These are phyloP conservation scores for Apiotrichum gracile DNA, from an alignment of 1,284 basidiomycete genomes.

Conservation along the genomic window DNA sequence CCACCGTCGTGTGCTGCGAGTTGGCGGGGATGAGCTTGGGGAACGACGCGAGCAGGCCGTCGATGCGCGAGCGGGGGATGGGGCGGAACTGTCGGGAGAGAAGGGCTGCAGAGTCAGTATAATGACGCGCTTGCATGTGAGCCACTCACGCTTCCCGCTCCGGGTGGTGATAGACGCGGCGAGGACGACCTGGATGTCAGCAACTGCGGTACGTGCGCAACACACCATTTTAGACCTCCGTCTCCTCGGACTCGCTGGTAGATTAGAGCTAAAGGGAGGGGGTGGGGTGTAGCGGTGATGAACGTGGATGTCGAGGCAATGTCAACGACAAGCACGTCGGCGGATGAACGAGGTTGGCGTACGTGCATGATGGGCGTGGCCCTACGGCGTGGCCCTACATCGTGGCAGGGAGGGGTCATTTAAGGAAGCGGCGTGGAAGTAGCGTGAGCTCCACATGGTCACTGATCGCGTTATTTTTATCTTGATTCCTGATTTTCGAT, in stretches of 20 bases:
- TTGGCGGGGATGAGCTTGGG: slow-evolving; percentile 96
- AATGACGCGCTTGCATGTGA: background rate
- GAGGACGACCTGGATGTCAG: slow-evolving; percentile 51
- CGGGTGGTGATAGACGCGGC: slow-evolving; percentile 77
- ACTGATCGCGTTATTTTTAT: background rate
- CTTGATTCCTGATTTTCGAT: too few relatives aligned
- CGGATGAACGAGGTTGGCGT: background rate
- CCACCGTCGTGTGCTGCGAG: slow-evolving; percentile 94
- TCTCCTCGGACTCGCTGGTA: slow-evolving; percentile 1
- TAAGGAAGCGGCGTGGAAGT: background rate
- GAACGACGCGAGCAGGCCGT: slow-evolving; percentile 92
- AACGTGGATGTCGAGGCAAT: slow-evolving; percentile 1
- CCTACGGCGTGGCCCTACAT: background rate
- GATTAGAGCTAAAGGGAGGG: too few relatives aligned
- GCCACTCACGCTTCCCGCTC: slow-evolving; percentile 47
- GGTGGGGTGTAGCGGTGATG: background rate
- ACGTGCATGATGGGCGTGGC: background rate
- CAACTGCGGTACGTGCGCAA: background rate
- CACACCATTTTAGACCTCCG: slow-evolving; percentile 9
- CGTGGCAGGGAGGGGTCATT: background rate
- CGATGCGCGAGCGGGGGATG: slow-evolving; percentile 85
- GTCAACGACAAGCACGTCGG: too few relatives aligned
- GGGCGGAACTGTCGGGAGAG: slow-evolving; percentile 95
- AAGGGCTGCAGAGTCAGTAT: slow-evolving; percentile 58
- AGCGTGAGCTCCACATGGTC: background rate